Evolutionary conservation across 2,329 filamentous ascomycete species (phyloP), one percentile per base, ranked within the genome.

Genomic region (Colletotrichum lindemuthianum): DNA sequence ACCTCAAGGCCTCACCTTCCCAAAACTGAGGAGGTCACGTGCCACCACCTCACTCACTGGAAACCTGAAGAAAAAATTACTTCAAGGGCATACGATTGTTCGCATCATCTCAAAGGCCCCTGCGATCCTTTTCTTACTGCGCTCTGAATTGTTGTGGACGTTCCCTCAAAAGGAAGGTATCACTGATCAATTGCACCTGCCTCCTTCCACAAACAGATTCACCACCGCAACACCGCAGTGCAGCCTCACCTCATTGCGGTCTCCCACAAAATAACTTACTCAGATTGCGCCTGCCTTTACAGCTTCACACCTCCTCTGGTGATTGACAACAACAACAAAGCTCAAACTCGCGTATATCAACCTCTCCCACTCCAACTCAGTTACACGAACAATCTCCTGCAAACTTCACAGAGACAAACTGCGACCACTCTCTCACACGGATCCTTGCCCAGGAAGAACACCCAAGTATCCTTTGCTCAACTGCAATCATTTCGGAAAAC

Each of bases 141-240:
- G 12, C 39, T 32, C 52, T 36, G 6, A 24, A 43, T 36, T 33
- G n/a, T 7, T 56, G 51, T 52, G 43, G 44, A 51, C 37, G 16
- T 24, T 16, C 12, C 16, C 39, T 41, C 5, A 34, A 61, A 47
- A 12, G 16, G 41, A 43, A 61, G 51, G 51, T 32, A 40, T 51
- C 47, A 15, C 51, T 65, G 24, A 56, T 45, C 34, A 8, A 52
- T 33, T 11, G 11, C 52, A 40, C 51, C 51, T 61, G 40, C 61
- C 53, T 61, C 49, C 50, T 60, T 60, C 58, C 36, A 56, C 52
- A 40, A 55, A 48, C 40, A 61, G 13, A 45, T 32, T 61, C 60
- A 63, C 59, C 54, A 40, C 53, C 11, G 15, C 41, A 2, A 15
- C 39, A 51, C 8, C 4, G 24, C 24, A 24, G 24, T 1, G 24